Percentiles rank a stretch among this genome's conserved stretches.
Conservation (phyloP, 2,329 filamentous ascomycete species). For the Aureobasidium sp. region DNA sequence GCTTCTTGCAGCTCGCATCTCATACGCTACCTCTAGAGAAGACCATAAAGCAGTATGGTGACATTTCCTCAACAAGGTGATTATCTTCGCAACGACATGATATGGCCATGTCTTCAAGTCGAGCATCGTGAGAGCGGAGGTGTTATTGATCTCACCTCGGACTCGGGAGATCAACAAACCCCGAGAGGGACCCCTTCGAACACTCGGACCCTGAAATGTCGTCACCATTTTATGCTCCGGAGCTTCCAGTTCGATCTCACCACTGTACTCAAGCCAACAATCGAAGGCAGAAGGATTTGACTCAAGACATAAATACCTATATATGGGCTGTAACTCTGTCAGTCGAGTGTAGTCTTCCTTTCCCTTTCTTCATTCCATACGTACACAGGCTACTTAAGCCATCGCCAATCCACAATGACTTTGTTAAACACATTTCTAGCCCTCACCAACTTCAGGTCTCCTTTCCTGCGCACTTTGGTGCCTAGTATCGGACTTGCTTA, state of each 20-base stretch:
- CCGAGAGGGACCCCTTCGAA: background rate
- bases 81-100: too few relatives aligned
- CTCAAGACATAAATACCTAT: background rate
- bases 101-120: background rate
- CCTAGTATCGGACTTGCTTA: conserved; percentile 56
- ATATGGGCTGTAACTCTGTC: background rate
- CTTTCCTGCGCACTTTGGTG: conserved; percentile 54
- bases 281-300: conserved; percentile 1
- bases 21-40: too few relatives aligned
- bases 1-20: too few relatives aligned
- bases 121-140: background rate
- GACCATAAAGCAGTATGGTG: too few relatives aligned
- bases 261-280: background rate
- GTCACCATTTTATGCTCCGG: background rate
- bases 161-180: conserved; percentile 3
- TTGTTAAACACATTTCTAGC: conserved; percentile 45
- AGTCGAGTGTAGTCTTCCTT: background rate
- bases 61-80: too few relatives aligned
- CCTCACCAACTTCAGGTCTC: conserved; percentile 52
- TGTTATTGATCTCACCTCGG: background rate
- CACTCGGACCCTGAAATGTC: conserved; percentile 5
- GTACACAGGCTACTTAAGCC: background rate
- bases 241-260: background rate
- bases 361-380: background rate
- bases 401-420: conserved; percentile 19